Percentiles rank a stretch among this genome's conserved stretches.
phyloP scores from a whole-genome alignment of 805 yeast species.

The Kluyveromyces siamensis region DNA sequence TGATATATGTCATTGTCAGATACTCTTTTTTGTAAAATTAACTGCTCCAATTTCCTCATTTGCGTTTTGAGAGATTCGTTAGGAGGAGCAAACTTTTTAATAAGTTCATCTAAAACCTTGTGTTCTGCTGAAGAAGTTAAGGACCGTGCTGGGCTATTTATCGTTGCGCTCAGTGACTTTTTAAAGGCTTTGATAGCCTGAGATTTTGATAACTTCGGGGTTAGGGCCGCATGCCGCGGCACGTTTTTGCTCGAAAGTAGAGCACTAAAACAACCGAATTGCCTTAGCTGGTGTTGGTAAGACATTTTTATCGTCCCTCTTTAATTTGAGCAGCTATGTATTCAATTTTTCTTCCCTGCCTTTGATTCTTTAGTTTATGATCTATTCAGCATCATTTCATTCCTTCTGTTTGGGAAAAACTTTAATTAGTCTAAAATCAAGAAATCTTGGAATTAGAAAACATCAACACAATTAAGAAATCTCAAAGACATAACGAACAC shows the following conservation, averaged over 20 bases:
- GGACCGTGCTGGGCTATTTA: slow-evolving; percentile 3
- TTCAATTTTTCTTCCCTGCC: neutral
- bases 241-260: neutral
- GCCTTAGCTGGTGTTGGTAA: neutral
- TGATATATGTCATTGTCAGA: slow-evolving; percentile 7
- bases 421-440: neutral
- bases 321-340: too few relatives aligned
- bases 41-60: slow-evolving; percentile 6
- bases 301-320: neutral
- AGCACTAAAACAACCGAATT: neutral
- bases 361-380: neutral
- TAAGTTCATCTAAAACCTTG: slow-evolving; percentile 3
- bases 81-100: neutral
- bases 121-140: slow-evolving; percentile 2
- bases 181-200: slow-evolving; percentile 8
- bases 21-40: slow-evolving; percentile 13
- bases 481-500: neutral
- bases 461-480: neutral
- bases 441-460: neutral
- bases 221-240: slow-evolving; percentile 7
- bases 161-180: slow-evolving; percentile 4
- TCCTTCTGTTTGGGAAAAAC: neutral
- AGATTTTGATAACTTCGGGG: slow-evolving; percentile 5
- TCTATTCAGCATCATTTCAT: neutral
- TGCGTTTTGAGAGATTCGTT: slow-evolving; percentile 3